These are phyloP conservation scores for Xylaria acuta DNA, from an alignment of 495 filamentous ascomycete species.

Conservation along the genomic window DNA sequence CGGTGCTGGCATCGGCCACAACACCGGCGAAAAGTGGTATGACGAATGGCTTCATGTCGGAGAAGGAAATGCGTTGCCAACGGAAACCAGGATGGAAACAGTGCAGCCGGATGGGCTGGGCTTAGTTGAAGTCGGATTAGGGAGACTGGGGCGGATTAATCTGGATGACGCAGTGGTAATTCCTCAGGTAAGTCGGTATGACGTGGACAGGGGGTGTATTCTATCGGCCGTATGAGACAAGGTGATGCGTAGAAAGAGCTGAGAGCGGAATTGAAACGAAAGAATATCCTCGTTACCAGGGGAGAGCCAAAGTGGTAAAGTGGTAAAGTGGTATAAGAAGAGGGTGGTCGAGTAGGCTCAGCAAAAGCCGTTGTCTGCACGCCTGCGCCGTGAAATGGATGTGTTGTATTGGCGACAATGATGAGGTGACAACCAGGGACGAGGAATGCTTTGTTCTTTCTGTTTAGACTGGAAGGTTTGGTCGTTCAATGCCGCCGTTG, in stretches of 20 bases:
- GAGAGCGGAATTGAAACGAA: conserved; percentile 5
- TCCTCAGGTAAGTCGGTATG: conserved; percentile 22
- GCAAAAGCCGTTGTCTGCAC: conserved; percentile 1
- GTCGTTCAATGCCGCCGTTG: neutral
- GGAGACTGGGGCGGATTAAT: neutral
- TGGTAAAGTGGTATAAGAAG: neutral
- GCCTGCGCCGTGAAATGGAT: neutral
- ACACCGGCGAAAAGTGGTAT: conserved; percentile 29
- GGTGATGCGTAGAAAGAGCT: neutral
- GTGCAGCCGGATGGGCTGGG: neutral
- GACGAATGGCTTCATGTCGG: conserved; percentile 30
- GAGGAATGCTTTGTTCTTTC: conserved; percentile 2
- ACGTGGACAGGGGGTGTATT: conserved; percentile 12
- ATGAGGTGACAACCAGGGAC: neutral
- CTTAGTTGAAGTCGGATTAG: neutral
- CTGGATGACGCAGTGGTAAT: conserved; percentile 14
- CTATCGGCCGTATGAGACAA: neutral
- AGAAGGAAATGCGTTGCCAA: neutral
- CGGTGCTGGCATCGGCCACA: conserved; percentile 15
- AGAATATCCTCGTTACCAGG: conserved; percentile 11
- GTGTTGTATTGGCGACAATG: neutral
- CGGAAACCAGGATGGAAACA: neutral
- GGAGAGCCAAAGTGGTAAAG: conserved; percentile 10
- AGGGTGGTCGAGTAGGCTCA: neutral
- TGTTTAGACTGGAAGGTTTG: neutral